Base-by-base conservation (phyloP, 2,329 filamentous ascomycete species). In the Pseudogymnoascus sp. region DNA sequence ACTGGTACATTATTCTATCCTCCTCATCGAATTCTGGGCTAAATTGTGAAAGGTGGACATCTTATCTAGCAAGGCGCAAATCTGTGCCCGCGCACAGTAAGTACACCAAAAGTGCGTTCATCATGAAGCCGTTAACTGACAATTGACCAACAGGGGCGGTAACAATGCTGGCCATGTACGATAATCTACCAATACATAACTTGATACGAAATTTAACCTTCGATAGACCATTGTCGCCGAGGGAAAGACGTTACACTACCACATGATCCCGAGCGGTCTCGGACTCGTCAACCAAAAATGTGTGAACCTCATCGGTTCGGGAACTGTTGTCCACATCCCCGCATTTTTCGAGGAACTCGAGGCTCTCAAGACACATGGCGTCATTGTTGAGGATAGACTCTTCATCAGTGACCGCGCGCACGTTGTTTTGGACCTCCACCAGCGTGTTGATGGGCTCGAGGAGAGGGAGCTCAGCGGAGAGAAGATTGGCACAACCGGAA, bases 301-400 rank as follows among this genome's bases (percentile, higher is more conserved):
- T 73, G 80, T 85, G 70, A 93, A 92, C 77, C 78, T 93, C 64
- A 88, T 93, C 72, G 89, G 88, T 65, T 88, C 86, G 59, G 88
- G 80, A 56, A 82, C 84, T 42, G 83, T 90, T 65, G 85, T 90
- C 68, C 83, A 90, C 74, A 80, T 88, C 63, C 84, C 85, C 11
- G 64, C 79, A 62, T 88, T 89, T 78, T 88, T 88, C 79, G 81
- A 82, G 68, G 87, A 89, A 73, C 77, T 89, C 53, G 77, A 80
- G 64, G 81, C 78, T 15, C 74, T 88, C 26, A 81, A 88, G 69
- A 79, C 78, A 62, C 83, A 88, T 71, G 85, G 85, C 10, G 76
- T 88, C 15, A 75, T 82, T 66, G 83, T 80, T 19, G 78, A 79
- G 63, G 79, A 82, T 61, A 79, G 86, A 64, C 84, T 90, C 68